A percentile compares a stretch with the other conserved stretches of the same genome.
phyloP scores from a whole-genome alignment of 768 basidiomycete species.

The Sistotremastrum niveocremeum region DNA sequence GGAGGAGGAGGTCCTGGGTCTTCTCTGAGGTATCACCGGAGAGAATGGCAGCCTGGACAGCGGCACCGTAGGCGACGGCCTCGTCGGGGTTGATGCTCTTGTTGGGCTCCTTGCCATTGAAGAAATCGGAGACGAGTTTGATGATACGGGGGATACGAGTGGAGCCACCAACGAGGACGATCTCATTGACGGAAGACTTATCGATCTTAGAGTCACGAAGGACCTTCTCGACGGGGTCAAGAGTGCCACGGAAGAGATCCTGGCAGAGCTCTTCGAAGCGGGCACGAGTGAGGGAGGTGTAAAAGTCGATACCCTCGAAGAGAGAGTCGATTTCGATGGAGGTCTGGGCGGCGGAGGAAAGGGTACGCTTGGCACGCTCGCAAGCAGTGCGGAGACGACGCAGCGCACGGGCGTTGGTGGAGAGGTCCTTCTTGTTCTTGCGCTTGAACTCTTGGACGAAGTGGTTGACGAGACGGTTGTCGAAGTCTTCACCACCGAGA shows the following conservation, averaged over 20 bases:
- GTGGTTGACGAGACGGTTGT: slow-evolving; percentile 95
- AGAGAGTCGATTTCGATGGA: slow-evolving; percentile 98
- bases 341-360: slow-evolving; percentile 92
- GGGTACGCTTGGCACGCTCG: slow-evolving; percentile 96
- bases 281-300: slow-evolving; percentile 94
- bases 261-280: slow-evolving; percentile 95
- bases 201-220: slow-evolving; percentile 97
- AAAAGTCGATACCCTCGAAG: slow-evolving; percentile 96
- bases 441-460: slow-evolving; percentile 95
- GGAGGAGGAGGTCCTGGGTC: slow-evolving; percentile 89
- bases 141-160: slow-evolving; percentile 97
- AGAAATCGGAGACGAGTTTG: slow-evolving; percentile 97
- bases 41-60: slow-evolving; percentile 95
- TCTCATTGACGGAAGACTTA: slow-evolving; percentile 91
- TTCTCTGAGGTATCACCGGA: slow-evolving; percentile 97
- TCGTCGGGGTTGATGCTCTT: slow-evolving; percentile 99
- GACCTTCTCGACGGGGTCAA: slow-evolving; percentile 96
- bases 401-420: slow-evolving; percentile 85
- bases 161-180: slow-evolving; percentile 95
- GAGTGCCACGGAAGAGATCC: slow-evolving; percentile 85
- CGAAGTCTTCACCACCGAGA: slow-evolving; percentile 96
- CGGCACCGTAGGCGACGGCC: slow-evolving; percentile 97
- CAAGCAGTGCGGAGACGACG: slow-evolving; percentile 96
- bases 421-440: slow-evolving; percentile 95
- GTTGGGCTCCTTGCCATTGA: slow-evolving; percentile 97